Evolutionary conservation across 805 yeast genomes (phyloP).

Genomic region (Saccharomycopsis sp.): DNA sequence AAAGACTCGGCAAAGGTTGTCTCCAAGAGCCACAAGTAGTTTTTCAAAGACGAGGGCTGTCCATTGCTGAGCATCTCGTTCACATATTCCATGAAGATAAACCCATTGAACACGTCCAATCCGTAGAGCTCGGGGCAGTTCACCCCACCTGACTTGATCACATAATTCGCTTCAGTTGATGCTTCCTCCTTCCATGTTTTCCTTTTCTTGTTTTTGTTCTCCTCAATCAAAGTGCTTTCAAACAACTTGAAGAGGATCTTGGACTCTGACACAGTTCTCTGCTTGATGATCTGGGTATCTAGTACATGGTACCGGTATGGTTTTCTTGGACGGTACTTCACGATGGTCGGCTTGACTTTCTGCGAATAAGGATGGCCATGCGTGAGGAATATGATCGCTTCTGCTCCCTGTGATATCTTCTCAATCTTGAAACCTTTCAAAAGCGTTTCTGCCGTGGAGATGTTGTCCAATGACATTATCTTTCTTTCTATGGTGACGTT

Average conservation of each 20-base stretch:
- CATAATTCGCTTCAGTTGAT: background rate
- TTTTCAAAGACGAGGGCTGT: constrained; percentile 47
- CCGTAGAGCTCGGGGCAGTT: constrained; percentile 66
- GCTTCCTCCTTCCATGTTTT: background rate
- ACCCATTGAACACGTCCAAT: constrained; percentile 68
- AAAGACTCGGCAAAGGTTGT: constrained; percentile 26
- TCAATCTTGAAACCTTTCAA: constrained; percentile 4
- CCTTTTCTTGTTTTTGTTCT: background rate
- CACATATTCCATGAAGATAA: constrained; percentile 80
- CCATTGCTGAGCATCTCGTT: constrained; percentile 50
- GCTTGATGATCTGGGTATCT: constrained; percentile 67
- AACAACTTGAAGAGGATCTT: constrained; percentile 54
- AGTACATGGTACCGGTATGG: constrained; percentile 82
- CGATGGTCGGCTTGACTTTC: constrained; percentile 35
- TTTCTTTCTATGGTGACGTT: background rate
- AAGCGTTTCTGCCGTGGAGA: constrained; percentile 1
- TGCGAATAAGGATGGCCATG: constrained; percentile 58
- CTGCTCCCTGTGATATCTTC: constrained; percentile 79
- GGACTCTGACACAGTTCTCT: constrained; percentile 78
- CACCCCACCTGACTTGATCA: constrained; percentile 33
- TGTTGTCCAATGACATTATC: constrained; percentile 1
- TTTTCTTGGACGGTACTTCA: constrained; percentile 83
- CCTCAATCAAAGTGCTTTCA: constrained; percentile 29
- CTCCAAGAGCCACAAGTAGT: constrained; percentile 61
- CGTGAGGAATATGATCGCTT: constrained; percentile 68